Conservation (phyloP, 768 basidiomycete species). For the Russula lepida region DNA sequence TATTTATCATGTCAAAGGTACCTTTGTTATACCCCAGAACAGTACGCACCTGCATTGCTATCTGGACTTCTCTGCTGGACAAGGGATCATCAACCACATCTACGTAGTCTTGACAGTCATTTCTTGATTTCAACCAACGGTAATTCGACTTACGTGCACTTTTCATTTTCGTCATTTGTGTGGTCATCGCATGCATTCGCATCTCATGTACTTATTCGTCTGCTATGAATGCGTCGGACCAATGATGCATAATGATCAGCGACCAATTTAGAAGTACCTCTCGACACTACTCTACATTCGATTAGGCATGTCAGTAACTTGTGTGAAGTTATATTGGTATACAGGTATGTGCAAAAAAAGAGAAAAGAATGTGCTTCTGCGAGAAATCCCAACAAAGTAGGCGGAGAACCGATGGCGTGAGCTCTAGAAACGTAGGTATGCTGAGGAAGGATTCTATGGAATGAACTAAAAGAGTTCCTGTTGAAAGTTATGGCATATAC, state of each 20-base stretch:
- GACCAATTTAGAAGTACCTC: neutral
- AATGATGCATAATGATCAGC: constrained; percentile 2
- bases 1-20: constrained; percentile 3
- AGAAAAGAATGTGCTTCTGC: neutral
- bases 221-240: constrained; percentile 1
- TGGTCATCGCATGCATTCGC: neutral
- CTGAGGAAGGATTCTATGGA: neutral
- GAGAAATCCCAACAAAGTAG: neutral
- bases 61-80: neutral
- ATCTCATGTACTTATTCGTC: constrained; percentile 2
- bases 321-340: constrained; percentile 13
- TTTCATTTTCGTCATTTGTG: neutral
- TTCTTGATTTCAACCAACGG: neutral
- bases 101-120: constrained; percentile 4
- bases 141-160: neutral
- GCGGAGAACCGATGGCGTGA: neutral
- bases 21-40: neutral
- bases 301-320: constrained; percentile 14
- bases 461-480: neutral
- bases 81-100: neutral
- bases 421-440: constrained; percentile 3
- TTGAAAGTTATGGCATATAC: neutral
- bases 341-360: constrained; percentile 11
- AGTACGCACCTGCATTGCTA: neutral
- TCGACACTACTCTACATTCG: constrained; percentile 6